Evolutionary conservation across 225 moss, liverwort and hornwort species (phyloP), one percentile per base, ranked within the genome.

Genomic region (Polytrichum commune): DNA sequence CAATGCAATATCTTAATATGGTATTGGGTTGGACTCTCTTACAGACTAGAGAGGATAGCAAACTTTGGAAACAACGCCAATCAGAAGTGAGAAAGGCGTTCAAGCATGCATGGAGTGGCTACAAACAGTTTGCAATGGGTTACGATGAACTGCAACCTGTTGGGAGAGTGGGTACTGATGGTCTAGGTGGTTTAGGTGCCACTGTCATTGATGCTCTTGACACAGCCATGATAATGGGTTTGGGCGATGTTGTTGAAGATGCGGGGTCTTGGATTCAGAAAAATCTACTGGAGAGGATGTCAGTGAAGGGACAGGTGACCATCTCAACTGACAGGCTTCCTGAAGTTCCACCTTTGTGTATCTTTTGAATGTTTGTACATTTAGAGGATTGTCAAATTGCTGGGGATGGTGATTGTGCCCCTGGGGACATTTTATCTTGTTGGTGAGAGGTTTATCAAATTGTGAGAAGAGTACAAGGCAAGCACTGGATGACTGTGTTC

Each of bases 171-270:
- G 97, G 97, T 16, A 75, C 69, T 5, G 85, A 98, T 84, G 90
- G 91, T 71, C 86, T 98, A 19, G 97, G 97, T 73, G 97, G 97
- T 55, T 88, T 98, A 27, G 97, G 97, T 33, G 97, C 94, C 57
- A 91, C 94, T 60, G 80, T 94, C 32, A 87, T 98, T 18, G 97
- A 98, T 84, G 90, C 94, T 62, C 86, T 98, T 35, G 97, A 98
- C 82, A 98, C 97, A 35, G 94, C 97, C 64, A 94, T 98, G 79
- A 94, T 98, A 28, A 98, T 98, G 97, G 90, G 85, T 53, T 87
- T 94, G 82, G 83, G 82, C 10, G 91, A 90, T 60, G 80, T 98
- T 26, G 94, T 94, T 66, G 79, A 89, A 65, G 94, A 90, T 74
- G 97, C 92, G 56, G 94, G 92, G 69, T 79, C 83, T 27, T 98